Evolutionary conservation across 495 filamentous ascomycete species (phyloP), one percentile per base, ranked within the genome.

Genomic region (Hypoxylon lienhwacheense): DNA sequence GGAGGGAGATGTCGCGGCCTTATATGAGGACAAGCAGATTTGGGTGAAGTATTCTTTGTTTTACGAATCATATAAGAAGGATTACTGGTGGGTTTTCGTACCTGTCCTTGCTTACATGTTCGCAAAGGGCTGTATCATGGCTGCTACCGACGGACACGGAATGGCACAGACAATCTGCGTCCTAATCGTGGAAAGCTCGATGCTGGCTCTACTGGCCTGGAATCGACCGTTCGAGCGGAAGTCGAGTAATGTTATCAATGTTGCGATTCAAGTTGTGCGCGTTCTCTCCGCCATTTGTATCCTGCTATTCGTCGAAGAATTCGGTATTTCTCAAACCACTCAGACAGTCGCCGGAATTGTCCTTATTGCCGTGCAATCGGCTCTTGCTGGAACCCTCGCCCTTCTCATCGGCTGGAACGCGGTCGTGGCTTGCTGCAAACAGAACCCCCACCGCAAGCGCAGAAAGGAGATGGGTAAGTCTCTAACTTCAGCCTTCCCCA

Each of bases 11-110:
- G 71, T 83, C 4, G 74, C 77, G 10, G 78, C 74, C 1, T 74
- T 98, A 6, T 98, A 87, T 68, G 90, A 96, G 39, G 81, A 97
- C 66, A 93, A 91, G 75, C 83, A 87, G 46, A 88, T 86, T 39
- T 96, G 95, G 92, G 78, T 87, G 61, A 95, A 91, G 70, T 98
- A 98, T 77, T 95, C 88, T 63, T 75, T 97, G 25, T 98, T 98
- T 77, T 98, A 98, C 71, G 93, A 98, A 60, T 86, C 85, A 58
- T 97, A 93, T 72, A 90, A 91, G 70, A 87, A 85, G 64, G 84
- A 86, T 57, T 95, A 90, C 72, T 98, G 92, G 92, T 97, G 91
- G 91, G 66, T 97, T 6, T 98, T 98, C 68, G 80, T 98, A 8
- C 93, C 93, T 5, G 77, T 80, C 35, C 96, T 98, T 70, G 40